Evolutionary conservation across 2,329 filamentous ascomycete species (phyloP).

Genomic region (Xylaria digitata): DNA sequence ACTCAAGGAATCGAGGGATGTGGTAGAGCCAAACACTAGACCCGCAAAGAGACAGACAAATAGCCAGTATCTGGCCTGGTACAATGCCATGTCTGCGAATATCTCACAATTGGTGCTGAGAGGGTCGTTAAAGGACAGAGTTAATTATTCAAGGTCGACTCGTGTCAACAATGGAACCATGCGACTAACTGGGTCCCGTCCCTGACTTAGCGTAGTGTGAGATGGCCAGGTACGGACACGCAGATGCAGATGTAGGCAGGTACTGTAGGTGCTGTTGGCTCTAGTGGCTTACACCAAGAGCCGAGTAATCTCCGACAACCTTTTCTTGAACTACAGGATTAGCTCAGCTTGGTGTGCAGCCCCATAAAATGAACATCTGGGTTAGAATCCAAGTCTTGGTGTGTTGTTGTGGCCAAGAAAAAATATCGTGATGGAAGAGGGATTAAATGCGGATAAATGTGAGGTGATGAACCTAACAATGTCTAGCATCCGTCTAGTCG

Average conservation of each 20-base stretch:
- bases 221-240: background rate
- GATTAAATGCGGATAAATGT: too few species aligned
- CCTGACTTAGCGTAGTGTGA: background rate
- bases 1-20: conserved; percentile 55
- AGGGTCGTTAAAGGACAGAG: background rate
- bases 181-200: background rate
- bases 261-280: background rate
- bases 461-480: too few species aligned
- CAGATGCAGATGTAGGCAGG: background rate
- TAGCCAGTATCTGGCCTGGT: conserved; percentile 26
- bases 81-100: conserved; percentile 24
- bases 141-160: conserved; percentile 8
- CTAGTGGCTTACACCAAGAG: conserved; percentile 2
- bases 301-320: conserved; percentile 31
- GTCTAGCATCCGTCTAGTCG: too few species aligned
- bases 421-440: too few species aligned
- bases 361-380: too few species aligned
- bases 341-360: too few species aligned
- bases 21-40: conserved; percentile 30
- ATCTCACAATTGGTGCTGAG: conserved; percentile 1
- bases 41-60: conserved; percentile 33
- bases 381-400: too few species aligned
- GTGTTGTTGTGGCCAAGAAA: too few species aligned
- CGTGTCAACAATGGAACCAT: conserved; percentile 1
- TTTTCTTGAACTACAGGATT: too few species aligned